Percentiles rank a stretch among this genome's conserved stretches.
Evolutionary conservation across 768 basidiomycete genomes (phyloP).

Genomic region (Auricularia heimuer): DNA sequence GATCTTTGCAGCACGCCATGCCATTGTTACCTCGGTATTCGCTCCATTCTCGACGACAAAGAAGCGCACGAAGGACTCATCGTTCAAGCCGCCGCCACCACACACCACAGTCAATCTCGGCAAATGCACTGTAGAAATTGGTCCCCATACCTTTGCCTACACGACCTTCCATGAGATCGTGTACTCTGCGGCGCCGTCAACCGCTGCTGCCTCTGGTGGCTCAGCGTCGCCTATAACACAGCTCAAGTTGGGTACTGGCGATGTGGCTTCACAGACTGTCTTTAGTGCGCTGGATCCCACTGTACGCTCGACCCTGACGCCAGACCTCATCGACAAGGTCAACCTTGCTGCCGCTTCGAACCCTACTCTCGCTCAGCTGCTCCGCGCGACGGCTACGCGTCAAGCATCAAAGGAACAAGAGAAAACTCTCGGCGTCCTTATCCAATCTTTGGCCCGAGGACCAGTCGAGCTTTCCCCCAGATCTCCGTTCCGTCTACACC

Average conservation of each 20-base stretch:
- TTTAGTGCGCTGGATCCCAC: slow-evolving; percentile 38
- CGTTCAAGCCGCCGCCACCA: slow-evolving; percentile 40
- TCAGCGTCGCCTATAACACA: not conserved
- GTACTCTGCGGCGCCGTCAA: slow-evolving; percentile 41
- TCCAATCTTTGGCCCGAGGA: slow-evolving; percentile 46
- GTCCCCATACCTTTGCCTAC: slow-evolving; percentile 61
- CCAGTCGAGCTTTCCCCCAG: not conserved
- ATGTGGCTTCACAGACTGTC: slow-evolving; percentile 16
- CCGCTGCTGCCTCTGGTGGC: not conserved
- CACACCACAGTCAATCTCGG: slow-evolving; percentile 59
- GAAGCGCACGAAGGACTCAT: slow-evolving; percentile 33
- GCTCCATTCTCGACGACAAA: slow-evolving; percentile 60
- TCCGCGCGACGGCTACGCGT: slow-evolving; percentile 55
- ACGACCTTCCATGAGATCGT: slow-evolving; percentile 61
- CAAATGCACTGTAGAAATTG: slow-evolving; percentile 60
- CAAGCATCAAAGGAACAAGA: slow-evolving; percentile 54
- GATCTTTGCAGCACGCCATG: slow-evolving; percentile 46
- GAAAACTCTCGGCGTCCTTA: slow-evolving; percentile 60
- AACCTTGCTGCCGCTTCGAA: slow-evolving; percentile 56
- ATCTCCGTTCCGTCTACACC: not conserved
- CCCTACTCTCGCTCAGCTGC: slow-evolving; percentile 55
- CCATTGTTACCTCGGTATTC: slow-evolving; percentile 56
- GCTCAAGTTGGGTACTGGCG: slow-evolving; percentile 10
- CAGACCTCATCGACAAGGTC: slow-evolving; percentile 51
- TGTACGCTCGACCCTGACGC: slow-evolving; percentile 34